Conservation (phyloP, 163 green algal species). For the Picocystis sp. region DNA sequence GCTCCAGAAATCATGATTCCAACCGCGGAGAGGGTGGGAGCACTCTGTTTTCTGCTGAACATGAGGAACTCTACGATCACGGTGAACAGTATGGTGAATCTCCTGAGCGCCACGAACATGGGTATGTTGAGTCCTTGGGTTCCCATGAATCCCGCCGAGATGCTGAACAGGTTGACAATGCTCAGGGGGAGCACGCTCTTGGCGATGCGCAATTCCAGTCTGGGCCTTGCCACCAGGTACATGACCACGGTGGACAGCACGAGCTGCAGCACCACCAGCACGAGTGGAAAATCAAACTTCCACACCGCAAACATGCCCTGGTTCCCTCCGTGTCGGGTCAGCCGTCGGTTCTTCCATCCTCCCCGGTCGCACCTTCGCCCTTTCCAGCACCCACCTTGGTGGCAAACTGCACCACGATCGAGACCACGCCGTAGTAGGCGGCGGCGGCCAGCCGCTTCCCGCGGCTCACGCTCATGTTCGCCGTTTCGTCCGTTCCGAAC, state of each 20-base stretch:
- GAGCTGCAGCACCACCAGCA: constrained; percentile 44
- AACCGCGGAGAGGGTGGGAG: constrained; percentile 29
- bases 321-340: constrained; percentile 12
- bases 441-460: constrained; percentile 1
- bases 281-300: constrained; percentile 41
- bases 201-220: constrained; percentile 20
- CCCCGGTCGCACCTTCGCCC: not conserved
- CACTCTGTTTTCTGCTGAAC: constrained; percentile 37
- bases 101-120: constrained; percentile 59
- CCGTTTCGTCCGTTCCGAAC: not conserved
- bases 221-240: constrained; percentile 28
- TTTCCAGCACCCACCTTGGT: constrained; percentile 32
- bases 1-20: constrained; percentile 48
- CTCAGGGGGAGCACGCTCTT: constrained; percentile 27
- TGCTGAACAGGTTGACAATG: constrained; percentile 45
- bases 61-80: constrained; percentile 39
- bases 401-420: constrained; percentile 43
- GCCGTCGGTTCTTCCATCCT: not conserved
- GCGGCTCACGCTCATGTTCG: not conserved
- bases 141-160: constrained; percentile 44
- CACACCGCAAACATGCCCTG: constrained; percentile 50
- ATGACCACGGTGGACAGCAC: constrained; percentile 33
- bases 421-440: constrained; percentile 24
- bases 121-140: constrained; percentile 48
- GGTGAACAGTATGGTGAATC: constrained; percentile 55